Base-by-base conservation (phyloP, 345 rosid genomes). In the Eucalyptus regnans region DNA sequence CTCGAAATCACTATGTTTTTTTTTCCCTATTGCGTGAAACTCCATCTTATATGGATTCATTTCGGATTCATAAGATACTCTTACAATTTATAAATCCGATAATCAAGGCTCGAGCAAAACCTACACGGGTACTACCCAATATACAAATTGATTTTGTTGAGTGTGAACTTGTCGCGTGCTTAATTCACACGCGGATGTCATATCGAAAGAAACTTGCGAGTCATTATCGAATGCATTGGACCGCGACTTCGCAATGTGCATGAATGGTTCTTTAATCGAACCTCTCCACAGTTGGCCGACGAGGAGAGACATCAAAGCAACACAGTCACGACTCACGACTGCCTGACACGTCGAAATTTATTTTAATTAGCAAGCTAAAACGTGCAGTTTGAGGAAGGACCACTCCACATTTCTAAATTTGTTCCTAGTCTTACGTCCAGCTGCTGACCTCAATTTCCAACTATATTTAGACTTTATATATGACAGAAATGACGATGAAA, bases 1-100 rank as follows among this genome's bases (percentile, higher is more conserved):
- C 44, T 71, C 2, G 7, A 9, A 18, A 9, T 71, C 8, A 37
- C 4, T 33, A 68, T 68, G 9, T 17, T 16, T 68, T 18, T 68
- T 33, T 33, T 18, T 9, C 7, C 23, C 23, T 8, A 33, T 68
- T 10, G 33, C 7, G 1, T 37, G 7, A 68, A 68, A 68, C 44
- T 68, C 80, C 13, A 68, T 4, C 7, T 31, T 16, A 68, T 33
- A 68, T 33, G 79, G 23, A 31, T 31, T 2, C 7, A 16, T 8
- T 68, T 33, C 0, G 1, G 44, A 17, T 68, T 33, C 2, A 1
- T 0, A 9, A 68, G 20, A 17, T 37, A 17, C 25, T 71, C 25
- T 33, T 37, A 16, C 0, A 71, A 71, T 33, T 1, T 71, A 22
- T 33, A 9, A 18, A 71, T 71, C 25, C 2, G 1, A 20, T 33